Evolutionary conservation across 352 stramenopile species (phyloP).

Genomic region (Globisporangium paddicum): DNA sequence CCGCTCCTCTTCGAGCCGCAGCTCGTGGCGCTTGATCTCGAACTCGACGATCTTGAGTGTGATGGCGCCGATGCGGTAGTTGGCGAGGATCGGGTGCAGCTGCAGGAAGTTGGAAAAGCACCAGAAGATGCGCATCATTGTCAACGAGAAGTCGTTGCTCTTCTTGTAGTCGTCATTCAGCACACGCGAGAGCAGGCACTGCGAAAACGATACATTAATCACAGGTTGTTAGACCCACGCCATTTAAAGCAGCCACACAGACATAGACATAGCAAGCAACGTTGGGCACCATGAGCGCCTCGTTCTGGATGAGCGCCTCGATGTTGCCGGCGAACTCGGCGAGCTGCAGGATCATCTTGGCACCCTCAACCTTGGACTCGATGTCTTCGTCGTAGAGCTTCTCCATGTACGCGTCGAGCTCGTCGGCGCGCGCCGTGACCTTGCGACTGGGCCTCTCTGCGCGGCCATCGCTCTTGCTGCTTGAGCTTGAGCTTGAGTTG

Average conservation of each 20-base stretch:
- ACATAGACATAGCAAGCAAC: not conserved
- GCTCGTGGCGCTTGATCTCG: slow-evolving; percentile 88
- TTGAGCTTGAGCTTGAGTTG: not conserved
- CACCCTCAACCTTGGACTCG: slow-evolving; percentile 82
- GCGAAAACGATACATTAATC: not conserved
- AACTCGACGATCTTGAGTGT: slow-evolving; percentile 95
- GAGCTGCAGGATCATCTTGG: slow-evolving; percentile 90
- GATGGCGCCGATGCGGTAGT: slow-evolving; percentile 92
- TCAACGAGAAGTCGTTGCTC: slow-evolving; percentile 91
- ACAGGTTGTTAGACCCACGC: not conserved
- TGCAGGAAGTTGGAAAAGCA: slow-evolving; percentile 95
- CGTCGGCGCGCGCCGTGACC: slow-evolving; percentile 55
- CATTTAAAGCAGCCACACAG: not conserved
- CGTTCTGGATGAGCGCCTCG: slow-evolving; percentile 91
- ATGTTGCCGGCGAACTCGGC: slow-evolving; percentile 88
- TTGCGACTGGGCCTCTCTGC: slow-evolving; percentile 37
- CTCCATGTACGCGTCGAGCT: slow-evolving; percentile 93
- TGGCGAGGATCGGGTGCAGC: slow-evolving; percentile 90
- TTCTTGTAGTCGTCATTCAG: slow-evolving; percentile 95
- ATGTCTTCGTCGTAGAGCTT: slow-evolving; percentile 91
- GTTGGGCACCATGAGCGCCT: slow-evolving; percentile 87
- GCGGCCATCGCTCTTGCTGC: slow-evolving; percentile 14
- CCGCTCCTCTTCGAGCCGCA: slow-evolving; percentile 70
- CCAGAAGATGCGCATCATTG: slow-evolving; percentile 94
- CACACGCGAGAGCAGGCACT: slow-evolving; percentile 89